Percentiles rank a stretch among this genome's conserved stretches.
Evolutionary conservation across 2,329 filamentous ascomycete species (phyloP).

Genomic region (Aspergillus sclerotialis): DNA sequence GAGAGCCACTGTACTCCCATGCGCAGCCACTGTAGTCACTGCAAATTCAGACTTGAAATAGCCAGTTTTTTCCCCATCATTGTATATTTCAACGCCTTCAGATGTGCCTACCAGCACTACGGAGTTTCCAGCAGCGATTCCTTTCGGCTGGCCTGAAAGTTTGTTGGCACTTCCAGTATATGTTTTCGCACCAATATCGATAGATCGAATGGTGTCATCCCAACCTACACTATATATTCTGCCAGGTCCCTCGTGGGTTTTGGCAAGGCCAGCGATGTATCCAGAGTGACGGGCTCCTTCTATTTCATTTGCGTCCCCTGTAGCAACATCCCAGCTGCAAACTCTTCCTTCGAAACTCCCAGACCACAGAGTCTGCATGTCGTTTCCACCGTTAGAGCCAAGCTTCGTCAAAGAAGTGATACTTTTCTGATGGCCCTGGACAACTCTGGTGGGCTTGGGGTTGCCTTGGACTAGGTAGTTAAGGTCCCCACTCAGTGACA

Average conservation of each 20-base stretch:
- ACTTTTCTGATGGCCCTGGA: slow-evolving; percentile 86
- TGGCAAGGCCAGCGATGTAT: slow-evolving; percentile 71
- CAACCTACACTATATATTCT: slow-evolving; percentile 82
- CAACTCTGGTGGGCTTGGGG: slow-evolving; percentile 59
- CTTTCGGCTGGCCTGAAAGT: slow-evolving; percentile 74
- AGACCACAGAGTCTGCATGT: slow-evolving; percentile 62
- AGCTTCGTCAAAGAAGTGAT: slow-evolving; percentile 68
- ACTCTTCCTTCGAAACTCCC: slow-evolving; percentile 89
- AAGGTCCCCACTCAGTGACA: slow-evolving; percentile 81
- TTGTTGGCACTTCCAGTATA: slow-evolving; percentile 65
- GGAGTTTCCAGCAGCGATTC: slow-evolving; percentile 50
- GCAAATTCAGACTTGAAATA: slow-evolving; percentile 56
- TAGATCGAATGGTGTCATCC: slow-evolving; percentile 81
- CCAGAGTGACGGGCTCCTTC: slow-evolving; percentile 80
- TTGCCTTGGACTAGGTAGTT: slow-evolving; percentile 76
- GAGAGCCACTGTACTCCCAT: slow-evolving; percentile 62
- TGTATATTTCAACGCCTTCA: slow-evolving; percentile 52
- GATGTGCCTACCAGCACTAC: slow-evolving; percentile 54
- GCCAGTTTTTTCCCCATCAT: slow-evolving; percentile 53
- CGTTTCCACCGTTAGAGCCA: slow-evolving; percentile 39
- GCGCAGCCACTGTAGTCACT: slow-evolving; percentile 65
- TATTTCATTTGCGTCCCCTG: slow-evolving; percentile 61
- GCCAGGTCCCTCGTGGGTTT: slow-evolving; percentile 43
- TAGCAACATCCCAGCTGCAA: slow-evolving; percentile 71
- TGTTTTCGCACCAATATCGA: slow-evolving; percentile 67